These are phyloP conservation scores for Verticillium tricorpus DNA, from an alignment of 2,329 filamentous ascomycete species.

Conservation along the genomic window DNA sequence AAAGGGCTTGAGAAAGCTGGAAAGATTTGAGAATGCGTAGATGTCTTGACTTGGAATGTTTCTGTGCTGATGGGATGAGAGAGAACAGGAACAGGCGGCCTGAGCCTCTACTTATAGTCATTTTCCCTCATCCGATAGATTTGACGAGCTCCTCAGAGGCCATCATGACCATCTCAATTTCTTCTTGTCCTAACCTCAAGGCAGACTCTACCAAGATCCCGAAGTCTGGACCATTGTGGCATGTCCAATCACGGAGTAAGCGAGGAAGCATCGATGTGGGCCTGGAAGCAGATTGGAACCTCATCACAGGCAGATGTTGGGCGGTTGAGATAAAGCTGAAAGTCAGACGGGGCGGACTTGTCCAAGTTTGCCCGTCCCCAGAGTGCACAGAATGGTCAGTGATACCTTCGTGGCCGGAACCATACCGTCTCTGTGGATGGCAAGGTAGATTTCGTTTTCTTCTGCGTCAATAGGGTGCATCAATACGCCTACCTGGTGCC, in stretches of 20 bases:
- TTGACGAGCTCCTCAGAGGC: no score
- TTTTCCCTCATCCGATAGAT: no score
- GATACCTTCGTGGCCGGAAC: not conserved
- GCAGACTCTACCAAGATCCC: not conserved
- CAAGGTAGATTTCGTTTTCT: not conserved
- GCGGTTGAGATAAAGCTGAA: not conserved
- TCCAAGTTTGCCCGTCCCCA: not conserved
- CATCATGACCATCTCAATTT: no score
- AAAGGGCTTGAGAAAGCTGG: not conserved
- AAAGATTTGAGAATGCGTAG: no score
- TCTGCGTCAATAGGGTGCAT: no score
- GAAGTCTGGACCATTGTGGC: not conserved
- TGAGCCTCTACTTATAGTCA: no score
- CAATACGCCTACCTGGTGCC: no score
- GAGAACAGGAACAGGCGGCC: no score
- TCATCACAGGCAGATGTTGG: not conserved
- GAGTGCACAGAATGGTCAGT: not conserved
- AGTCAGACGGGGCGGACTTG: not conserved
- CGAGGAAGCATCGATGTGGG: not conserved
- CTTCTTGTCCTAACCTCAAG: not conserved
- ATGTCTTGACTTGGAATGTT: not conserved
- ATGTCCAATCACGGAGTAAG: not conserved
- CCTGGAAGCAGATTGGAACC: not conserved
- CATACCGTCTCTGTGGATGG: not conserved
- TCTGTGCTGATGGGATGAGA: not conserved